phyloP scores from a whole-genome alignment of 1,284 basidiomycete genomes.

The Apiotrichum gracile region DNA sequence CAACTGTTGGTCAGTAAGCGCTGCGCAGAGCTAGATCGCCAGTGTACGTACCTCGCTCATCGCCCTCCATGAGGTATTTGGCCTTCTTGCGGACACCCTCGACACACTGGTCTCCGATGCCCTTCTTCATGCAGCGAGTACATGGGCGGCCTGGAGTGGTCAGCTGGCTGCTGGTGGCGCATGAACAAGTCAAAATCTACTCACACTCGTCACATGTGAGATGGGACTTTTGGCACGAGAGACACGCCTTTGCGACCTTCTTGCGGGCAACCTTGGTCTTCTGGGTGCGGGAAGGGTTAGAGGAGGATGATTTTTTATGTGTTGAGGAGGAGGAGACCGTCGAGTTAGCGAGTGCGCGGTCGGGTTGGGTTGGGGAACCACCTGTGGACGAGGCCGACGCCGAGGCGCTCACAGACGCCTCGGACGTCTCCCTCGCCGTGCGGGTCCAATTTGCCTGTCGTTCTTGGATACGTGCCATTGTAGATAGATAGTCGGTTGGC shows the following conservation, averaged over 20 bases:
- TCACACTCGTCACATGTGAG: conserved; percentile 94
- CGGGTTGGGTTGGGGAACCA: background rate
- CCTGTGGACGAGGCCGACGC: conserved; percentile 4
- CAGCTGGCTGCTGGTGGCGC: background rate
- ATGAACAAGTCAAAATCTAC: conserved; percentile 15
- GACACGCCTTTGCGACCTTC: conserved; percentile 61
- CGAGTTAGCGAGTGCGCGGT: background rate
- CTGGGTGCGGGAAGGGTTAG: background rate
- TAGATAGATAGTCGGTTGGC: background rate
- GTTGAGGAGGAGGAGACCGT: background rate
- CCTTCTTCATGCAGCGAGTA: conserved; percentile 89
- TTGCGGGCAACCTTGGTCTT: conserved; percentile 56
- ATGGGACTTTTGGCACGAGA: conserved; percentile 89
- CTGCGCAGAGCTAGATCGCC: background rate
- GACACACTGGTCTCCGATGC: conserved; percentile 77
- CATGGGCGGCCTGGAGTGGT: conserved; percentile 74
- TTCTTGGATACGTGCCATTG: conserved; percentile 10
- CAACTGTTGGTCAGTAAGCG: background rate
- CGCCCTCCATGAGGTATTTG: conserved; percentile 89
- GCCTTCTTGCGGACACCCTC: conserved; percentile 97
- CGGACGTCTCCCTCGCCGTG: conserved; percentile 7
- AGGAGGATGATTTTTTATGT: background rate
- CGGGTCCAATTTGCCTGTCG: conserved; percentile 6
- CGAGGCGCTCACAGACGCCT: conserved; percentile 4
- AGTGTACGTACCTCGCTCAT: conserved; percentile 65